A percentile compares a stretch with the other conserved stretches of the same genome.
Conservation (phyloP, 169 alveolate species). For the Perkinsus marinus region DNA sequence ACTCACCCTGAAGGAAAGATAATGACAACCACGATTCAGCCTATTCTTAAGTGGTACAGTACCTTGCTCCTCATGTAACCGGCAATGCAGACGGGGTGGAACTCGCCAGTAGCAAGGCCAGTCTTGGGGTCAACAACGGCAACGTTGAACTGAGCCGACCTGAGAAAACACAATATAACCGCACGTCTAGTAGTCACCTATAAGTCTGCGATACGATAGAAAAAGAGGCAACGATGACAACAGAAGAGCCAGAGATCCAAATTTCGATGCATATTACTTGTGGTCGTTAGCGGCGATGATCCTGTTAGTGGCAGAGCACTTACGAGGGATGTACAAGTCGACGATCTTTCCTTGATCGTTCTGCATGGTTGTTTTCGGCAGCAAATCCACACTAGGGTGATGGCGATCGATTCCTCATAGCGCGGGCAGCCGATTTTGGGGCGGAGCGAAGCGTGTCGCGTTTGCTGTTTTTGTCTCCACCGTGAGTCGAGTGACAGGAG, state of each 20-base stretch:
- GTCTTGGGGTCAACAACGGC: constrained; percentile 59
- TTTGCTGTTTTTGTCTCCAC: background rate
- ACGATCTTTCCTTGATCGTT: constrained; percentile 79
- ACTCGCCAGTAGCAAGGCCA: constrained; percentile 65
- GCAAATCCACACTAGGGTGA: background rate
- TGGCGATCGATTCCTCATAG: background rate
- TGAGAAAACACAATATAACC: background rate
- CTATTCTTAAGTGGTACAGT: background rate
- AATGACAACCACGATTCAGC: background rate
- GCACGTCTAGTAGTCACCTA: too few species aligned
- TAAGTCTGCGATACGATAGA: too few species aligned
- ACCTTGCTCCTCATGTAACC: constrained; percentile 69
- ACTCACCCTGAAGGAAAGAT: constrained; percentile 46
- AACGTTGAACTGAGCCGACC: constrained; percentile 56
- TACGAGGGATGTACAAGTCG: constrained; percentile 84
- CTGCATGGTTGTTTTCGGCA: constrained; percentile 29
- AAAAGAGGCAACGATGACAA: background rate
- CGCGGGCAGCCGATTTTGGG: background rate
- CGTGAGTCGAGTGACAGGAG: too few species aligned
- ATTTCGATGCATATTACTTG: background rate
- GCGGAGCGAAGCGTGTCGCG: background rate
- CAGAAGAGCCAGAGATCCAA: background rate
- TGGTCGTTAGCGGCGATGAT: constrained; percentile 77
- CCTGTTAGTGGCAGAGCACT: constrained; percentile 84
- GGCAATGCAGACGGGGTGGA: constrained; percentile 67